These are phyloP conservation scores for Termitomyces sp. DNA, from an alignment of 768 basidiomycete genomes.

Conservation along the genomic window DNA sequence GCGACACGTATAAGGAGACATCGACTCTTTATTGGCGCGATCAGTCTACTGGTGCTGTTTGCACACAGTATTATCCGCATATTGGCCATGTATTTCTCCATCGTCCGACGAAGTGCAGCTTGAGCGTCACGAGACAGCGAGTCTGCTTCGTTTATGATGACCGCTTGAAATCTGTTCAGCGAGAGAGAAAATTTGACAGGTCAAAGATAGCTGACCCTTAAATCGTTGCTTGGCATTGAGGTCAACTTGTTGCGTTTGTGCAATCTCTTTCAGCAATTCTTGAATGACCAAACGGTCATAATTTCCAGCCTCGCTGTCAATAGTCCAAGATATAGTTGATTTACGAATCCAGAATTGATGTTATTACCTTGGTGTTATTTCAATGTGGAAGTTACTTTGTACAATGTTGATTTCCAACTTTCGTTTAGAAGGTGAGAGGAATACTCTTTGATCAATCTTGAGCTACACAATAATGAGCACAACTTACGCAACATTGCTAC, in stretches of 20 bases:
- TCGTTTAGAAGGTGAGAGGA: conserved; percentile 88
- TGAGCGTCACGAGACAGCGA: conserved; percentile 93
- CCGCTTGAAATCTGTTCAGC: conserved; percentile 47
- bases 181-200: background rate
- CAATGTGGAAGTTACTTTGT: conserved; percentile 96
- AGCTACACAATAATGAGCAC: conserved; percentile 43
- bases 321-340: background rate
- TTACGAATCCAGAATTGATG: conserved; percentile 10
- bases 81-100: conserved; percentile 99
- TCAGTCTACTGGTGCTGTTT: conserved; percentile 90
- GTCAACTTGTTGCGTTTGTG: conserved; percentile 98
- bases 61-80: conserved; percentile 96
- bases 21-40: conserved; percentile 94
- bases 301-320: conserved; percentile 84
- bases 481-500: background rate
- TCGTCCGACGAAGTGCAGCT: conserved; percentile 92
- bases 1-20: conserved; percentile 93
- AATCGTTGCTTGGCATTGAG: conserved; percentile 92
- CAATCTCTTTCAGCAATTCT: conserved; percentile 96
- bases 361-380: conserved; percentile 88
- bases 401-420: conserved; percentile 97
- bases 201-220: conserved; percentile 58
- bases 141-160: conserved; percentile 97
- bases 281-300: conserved; percentile 95
- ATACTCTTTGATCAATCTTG: conserved; percentile 96